phyloP scores from a whole-genome alignment of 768 basidiomycete species.

The Naganishia kalamii region DNA sequence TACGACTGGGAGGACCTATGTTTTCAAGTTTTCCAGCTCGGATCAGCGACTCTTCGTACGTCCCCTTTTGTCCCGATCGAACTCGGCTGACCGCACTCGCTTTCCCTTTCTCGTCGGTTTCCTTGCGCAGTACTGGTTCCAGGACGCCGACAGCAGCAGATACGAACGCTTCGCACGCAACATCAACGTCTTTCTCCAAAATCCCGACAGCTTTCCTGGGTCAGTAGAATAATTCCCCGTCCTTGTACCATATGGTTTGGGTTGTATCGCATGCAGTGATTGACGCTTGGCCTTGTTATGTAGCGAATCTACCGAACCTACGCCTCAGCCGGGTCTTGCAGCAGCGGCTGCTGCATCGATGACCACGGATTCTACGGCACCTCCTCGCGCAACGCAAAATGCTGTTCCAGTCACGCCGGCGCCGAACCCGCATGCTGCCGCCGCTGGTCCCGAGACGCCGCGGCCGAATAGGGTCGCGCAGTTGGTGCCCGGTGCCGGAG shows the following conservation, averaged over 20 bases:
- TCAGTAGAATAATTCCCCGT: conserved; percentile 2
- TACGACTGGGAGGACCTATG: conserved; percentile 64
- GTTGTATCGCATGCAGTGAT: background rate
- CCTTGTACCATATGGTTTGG: background rate
- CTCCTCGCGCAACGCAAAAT: background rate
- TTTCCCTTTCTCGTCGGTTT: background rate
- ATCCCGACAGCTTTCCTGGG: conserved; percentile 27
- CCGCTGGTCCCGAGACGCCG: background rate
- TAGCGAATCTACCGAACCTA: background rate
- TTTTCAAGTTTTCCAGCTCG: conserved; percentile 86
- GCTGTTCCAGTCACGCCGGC: conserved; percentile 11
- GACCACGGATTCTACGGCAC: background rate
- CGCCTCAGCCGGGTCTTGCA: conserved; percentile 2
- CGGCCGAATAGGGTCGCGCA: conserved; percentile 14
- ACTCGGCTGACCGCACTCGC: background rate
- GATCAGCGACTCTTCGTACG: conserved; percentile 82
- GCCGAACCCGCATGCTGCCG: background rate
- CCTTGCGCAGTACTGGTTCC: conserved; percentile 45
- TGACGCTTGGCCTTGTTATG: background rate
- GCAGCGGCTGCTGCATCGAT: conserved; percentile 5
- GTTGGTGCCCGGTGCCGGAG: background rate
- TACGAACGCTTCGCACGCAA: conserved; percentile 32
- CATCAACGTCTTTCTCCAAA: conserved; percentile 38
- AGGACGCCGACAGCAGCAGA: conserved; percentile 27
- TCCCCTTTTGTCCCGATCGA: conserved; percentile 19